phyloP scores from a whole-genome alignment of 75 land plant species.

The Ceratopteris richardii region DNA sequence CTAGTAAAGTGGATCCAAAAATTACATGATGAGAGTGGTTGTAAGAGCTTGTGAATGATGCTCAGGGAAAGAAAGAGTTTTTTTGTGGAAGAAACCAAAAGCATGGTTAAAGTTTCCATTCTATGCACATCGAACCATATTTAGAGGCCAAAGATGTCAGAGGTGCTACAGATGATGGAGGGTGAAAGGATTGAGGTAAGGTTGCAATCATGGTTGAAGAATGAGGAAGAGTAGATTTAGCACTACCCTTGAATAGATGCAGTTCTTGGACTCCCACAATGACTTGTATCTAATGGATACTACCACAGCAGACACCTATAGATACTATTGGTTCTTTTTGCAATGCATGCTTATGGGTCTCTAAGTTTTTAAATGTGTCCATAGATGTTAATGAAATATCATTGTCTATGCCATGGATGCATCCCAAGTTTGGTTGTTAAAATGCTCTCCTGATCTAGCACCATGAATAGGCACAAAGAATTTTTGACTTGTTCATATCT shows the following conservation, averaged over 20 bases:
- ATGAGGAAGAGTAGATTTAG: constrained; percentile 16
- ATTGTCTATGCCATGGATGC: too few relatives aligned
- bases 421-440: too few relatives aligned
- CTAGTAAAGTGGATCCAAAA: constrained; percentile 60
- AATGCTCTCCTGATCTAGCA: too few relatives aligned
- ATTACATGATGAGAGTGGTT: constrained; percentile 23
- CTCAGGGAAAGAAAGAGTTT: constrained; percentile 12
- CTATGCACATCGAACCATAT: constrained; percentile 29
- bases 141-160: constrained; percentile 44
- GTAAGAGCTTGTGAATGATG: constrained; percentile 28
- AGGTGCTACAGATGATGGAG: constrained; percentile 42
- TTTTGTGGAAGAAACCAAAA: constrained; percentile 26
- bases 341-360: too few relatives aligned
- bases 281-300: constrained; percentile 3
- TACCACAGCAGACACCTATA: too few relatives aligned
- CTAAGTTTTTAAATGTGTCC: too few relatives aligned
- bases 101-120: constrained; percentile 39
- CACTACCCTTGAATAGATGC: constrained; percentile 1
- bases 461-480: too few relatives aligned
- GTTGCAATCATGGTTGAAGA: constrained; percentile 41
- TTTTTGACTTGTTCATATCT: too few relatives aligned
- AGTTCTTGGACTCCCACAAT: constrained; percentile 2
- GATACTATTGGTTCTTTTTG: too few relatives aligned
- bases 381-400: too few relatives aligned
- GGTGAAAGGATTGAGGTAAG: constrained; percentile 38